Conservation (phyloP, 495 filamentous ascomycete genomes). For the Haplographium delicatum region DNA sequence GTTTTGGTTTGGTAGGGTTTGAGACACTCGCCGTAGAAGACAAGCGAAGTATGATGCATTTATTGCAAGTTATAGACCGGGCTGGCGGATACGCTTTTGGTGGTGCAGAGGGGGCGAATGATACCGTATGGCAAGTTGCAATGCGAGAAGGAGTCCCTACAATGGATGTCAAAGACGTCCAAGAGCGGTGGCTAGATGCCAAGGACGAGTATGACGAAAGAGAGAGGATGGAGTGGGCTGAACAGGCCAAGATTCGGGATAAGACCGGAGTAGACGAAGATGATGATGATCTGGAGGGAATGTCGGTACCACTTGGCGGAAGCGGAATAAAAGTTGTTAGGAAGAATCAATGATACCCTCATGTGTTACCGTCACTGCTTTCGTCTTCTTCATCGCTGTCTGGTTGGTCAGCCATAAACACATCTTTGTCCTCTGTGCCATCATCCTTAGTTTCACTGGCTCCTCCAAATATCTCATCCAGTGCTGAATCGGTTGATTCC, state of each 20-base stretch:
- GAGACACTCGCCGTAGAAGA: constrained; percentile 95
- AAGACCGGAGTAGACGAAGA: constrained; percentile 31
- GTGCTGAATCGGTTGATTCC: constrained; percentile 29
- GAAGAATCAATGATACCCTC: constrained; percentile 33
- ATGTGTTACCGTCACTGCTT: constrained; percentile 33
- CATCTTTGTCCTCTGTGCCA: constrained; percentile 22
- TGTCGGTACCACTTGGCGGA: constrained; percentile 19
- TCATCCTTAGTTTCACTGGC: constrained; percentile 23
- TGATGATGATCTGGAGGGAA: constrained; percentile 31
- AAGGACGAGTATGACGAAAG: constrained; percentile 83
- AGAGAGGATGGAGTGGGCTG: constrained; percentile 68
- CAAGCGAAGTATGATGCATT: constrained; percentile 89
- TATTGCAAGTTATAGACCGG: constrained; percentile 81
- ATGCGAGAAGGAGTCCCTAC: constrained; percentile 78
- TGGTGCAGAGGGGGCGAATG: constrained; percentile 83
- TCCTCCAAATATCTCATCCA: constrained; percentile 38
- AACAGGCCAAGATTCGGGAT: constrained; percentile 33
- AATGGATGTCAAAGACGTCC: constrained; percentile 80
- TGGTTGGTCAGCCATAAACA: constrained; percentile 39
- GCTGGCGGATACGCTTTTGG: constrained; percentile 93
- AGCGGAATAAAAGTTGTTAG: constrained; percentile 38
- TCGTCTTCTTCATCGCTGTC: constrained; percentile 41
- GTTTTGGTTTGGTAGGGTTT: constrained; percentile 83
- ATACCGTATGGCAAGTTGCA: constrained; percentile 89
- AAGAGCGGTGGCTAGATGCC: constrained; percentile 89